These are phyloP conservation scores for Carex scoparia DNA, from an alignment of 176 grass and related monocot genomes.

Conservation along the genomic window DNA sequence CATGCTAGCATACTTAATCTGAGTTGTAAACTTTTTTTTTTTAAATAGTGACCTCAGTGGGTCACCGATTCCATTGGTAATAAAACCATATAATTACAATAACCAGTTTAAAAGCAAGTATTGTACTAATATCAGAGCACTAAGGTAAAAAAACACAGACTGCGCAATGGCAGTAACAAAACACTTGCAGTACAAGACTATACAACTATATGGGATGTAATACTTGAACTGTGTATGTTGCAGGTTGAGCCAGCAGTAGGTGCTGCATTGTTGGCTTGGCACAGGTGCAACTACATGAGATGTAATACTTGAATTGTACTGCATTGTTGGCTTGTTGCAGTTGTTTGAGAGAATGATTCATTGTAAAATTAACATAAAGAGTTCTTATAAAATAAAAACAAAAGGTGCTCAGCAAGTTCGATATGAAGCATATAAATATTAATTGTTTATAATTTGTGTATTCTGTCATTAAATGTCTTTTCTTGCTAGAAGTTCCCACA, in stretches of 20 bases:
- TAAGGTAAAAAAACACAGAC: no score
- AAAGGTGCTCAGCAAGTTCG: background rate
- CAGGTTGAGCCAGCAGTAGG: slow-evolving; percentile 92
- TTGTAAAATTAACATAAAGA: background rate
- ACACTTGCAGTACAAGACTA: no score
- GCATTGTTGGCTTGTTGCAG: slow-evolving; percentile 35
- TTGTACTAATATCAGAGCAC: no score
- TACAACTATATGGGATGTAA: background rate
- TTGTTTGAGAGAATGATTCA: background rate
- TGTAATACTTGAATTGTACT: slow-evolving; percentile 24
- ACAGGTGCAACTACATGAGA: slow-evolving; percentile 16
- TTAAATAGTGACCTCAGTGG: no score
- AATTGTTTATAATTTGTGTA: background rate
- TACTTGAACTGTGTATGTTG: background rate
- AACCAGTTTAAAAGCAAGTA: no score
- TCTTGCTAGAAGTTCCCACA: background rate
- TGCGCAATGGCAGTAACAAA: no score
- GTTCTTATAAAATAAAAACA: background rate
- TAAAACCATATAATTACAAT: no score
- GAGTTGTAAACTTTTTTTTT: no score
- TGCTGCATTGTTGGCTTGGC: slow-evolving; percentile 74
- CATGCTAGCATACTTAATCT: background rate
- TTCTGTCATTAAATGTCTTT: background rate
- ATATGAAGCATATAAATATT: background rate
- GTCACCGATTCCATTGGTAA: no score